Conservation (phyloP, 805 yeast species). For the Candida vaughaniae region DNA sequence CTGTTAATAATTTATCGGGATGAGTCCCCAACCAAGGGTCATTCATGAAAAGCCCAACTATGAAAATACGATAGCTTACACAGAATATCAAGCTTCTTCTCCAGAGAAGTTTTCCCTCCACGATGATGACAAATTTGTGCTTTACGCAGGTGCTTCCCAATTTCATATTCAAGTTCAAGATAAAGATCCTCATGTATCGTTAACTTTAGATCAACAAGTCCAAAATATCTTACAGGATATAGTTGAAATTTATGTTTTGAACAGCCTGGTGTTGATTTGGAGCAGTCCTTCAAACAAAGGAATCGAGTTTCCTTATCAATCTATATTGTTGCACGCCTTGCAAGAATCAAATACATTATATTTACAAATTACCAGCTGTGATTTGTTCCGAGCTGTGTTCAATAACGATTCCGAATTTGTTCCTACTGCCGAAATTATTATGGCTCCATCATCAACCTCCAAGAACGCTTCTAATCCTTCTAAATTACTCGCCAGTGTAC, state of each 20-base stretch:
- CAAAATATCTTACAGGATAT: not conserved
- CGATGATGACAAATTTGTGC: slow-evolving; percentile 39
- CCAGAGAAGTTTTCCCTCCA: slow-evolving; percentile 37
- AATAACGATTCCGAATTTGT: slow-evolving; percentile 1
- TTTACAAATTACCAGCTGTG: slow-evolving; percentile 30
- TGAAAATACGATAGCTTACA: slow-evolving; percentile 39
- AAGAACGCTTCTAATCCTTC: not conserved
- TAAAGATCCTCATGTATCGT: slow-evolving; percentile 15
- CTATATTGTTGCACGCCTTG: slow-evolving; percentile 34
- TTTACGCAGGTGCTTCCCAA: slow-evolving; percentile 36
- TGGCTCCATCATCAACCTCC: not conserved
- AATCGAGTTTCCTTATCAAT: slow-evolving; percentile 34
- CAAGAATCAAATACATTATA: slow-evolving; percentile 20
- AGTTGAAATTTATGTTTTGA: slow-evolving; percentile 30
- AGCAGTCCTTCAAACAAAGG: slow-evolving; percentile 21
- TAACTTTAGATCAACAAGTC: slow-evolving; percentile 4
- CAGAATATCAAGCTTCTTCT: slow-evolving; percentile 33
- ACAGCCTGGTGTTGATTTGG: slow-evolving; percentile 35
- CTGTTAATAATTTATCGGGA: not conserved
- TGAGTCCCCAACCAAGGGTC: slow-evolving; percentile 7
- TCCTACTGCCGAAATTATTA: slow-evolving; percentile 3
- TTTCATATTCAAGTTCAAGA: slow-evolving; percentile 15
- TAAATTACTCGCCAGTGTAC: slow-evolving; percentile 5
- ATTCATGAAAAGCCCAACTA: slow-evolving; percentile 30
- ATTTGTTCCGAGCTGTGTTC: slow-evolving; percentile 8